Percentiles rank a stretch among this genome's conserved stretches.
These are phyloP conservation scores for Diddensiella transvaalensis DNA, from an alignment of 805 yeast genomes.

Conservation along the genomic window DNA sequence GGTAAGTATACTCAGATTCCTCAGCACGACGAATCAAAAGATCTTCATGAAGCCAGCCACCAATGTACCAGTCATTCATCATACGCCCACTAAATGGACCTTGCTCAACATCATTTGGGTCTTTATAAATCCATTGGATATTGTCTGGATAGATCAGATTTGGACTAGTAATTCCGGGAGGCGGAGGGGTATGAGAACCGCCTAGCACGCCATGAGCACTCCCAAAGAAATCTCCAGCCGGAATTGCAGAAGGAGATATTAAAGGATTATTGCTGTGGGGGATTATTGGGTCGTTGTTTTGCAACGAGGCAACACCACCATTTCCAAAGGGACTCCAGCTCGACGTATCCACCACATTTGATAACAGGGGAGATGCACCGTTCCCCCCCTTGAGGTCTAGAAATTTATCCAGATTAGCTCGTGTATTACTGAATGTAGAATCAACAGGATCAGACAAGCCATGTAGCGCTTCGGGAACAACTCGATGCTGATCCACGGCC, in stretches of 20 bases:
- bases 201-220: not conserved
- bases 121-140: constrained; percentile 69
- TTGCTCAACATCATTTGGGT: constrained; percentile 64
- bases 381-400: not conserved
- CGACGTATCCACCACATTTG: not conserved
- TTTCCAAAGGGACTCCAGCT: constrained; percentile 8
- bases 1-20: constrained; percentile 46
- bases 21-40: constrained; percentile 58
- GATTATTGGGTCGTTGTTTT: too few species aligned
- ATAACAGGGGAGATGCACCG: not conserved
- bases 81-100: constrained; percentile 74
- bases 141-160: constrained; percentile 37
- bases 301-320: not conserved
- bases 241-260: not conserved
- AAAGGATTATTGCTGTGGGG: constrained; percentile 1
- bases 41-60: constrained; percentile 53
- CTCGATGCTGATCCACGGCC: not conserved
- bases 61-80: constrained; percentile 77
- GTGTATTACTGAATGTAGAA: not conserved
- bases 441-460: not conserved
- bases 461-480: not conserved
- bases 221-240: constrained; percentile 7
- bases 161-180: constrained; percentile 19
- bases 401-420: not conserved
- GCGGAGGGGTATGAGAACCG: constrained; percentile 13